Base-by-base conservation (phyloP, 305 asterid species). In the Petunia hybrid region DNA sequence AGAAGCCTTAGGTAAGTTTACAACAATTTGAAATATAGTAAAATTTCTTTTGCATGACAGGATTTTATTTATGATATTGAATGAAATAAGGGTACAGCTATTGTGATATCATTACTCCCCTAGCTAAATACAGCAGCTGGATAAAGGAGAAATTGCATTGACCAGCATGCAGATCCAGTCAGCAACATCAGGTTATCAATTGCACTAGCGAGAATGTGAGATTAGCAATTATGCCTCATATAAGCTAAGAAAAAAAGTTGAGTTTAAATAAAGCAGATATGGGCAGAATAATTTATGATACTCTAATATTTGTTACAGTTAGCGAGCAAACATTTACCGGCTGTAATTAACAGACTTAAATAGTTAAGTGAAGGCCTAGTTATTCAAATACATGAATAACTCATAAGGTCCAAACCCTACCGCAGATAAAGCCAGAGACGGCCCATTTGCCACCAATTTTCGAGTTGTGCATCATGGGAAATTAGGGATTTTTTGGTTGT, bases 1-100 rank as follows among this genome's bases (percentile, higher is more conserved):
- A 53, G 14, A 38, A 74, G 64, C 38, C 78, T 74, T 74, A 1
- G 64, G 5, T 53, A 55, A 31, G 64, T 57, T 73, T 53, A 53
- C 48, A 74, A 53, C 78, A 74, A 74, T 53, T 36, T 73, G 62
- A 73, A 53, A 53, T 36, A 73, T 16, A 73, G 71, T 53, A 51
- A 46, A 53, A 36, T 74, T 74, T 74, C 31, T 53, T 71, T 6
- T 36, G 48, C 64, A 74, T 74, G 48, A 74, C 8, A 53, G 48
- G 38, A 74, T 74, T 53, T 67, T 67, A 41, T 6, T 66, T 35
- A 66, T 66, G 40, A 66, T 39, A 13, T 66, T 67, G 31, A 41
- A 42, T 7, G 53, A 67, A 67, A 67, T n/a, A 67, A 67, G n/a
- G 14, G 53, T 14, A 67, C 5, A 2, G 2, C 36, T 14, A 1